Base-by-base conservation (phyloP, 2,329 filamentous ascomycete species). In the Hymenoscyphus occultus region DNA sequence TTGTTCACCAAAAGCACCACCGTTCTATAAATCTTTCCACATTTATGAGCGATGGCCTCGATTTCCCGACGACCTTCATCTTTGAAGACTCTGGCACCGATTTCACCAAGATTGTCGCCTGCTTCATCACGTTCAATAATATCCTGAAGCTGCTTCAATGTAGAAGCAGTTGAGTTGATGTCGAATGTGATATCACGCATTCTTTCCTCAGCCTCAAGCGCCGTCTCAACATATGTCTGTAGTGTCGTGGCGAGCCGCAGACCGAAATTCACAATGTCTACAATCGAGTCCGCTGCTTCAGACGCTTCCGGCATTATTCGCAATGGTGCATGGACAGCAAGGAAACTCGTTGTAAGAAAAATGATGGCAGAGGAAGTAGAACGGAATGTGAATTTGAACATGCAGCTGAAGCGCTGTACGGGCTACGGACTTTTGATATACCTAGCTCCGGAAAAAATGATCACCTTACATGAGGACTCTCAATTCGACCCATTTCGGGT, bases 121-220 rank as follows among this genome's bases (percentile, higher is more conserved):
- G 28, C 32, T 39, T 57, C 19, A 35, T 57, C 56, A 6, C 19
- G 16, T 7, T 31, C 32, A 19, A 57, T 57, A 9, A 57, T 39
- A 9, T 31, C 56, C 22, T 57, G 56, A n/a, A 57, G 56, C 16
- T 39, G 56, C 22, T 22, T 31, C 28, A 57, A 39, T 5, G 56
- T 28, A 6, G 56, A 57, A 39, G 56, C 56, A 57, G 56, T 57
- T 5, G 56, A 31, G 22, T 39, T 57, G 28, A 57, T 57, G 32
- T 57, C 56, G 56, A 32, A 32, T n/a, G 56, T 39, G 10, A 57
- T 57, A 57, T 57, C 56, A 6, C 56, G 56, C 6, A 57, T n/a
- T 35, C 56, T 32, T 16, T 57, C 28, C 12, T 57, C 56, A 31
- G 56, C 56, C 56, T 57, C 56, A 13, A 57, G 56, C 32, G 22